Base-by-base conservation (phyloP, 2,329 filamentous ascomycete species). In the Nemania sp. region DNA sequence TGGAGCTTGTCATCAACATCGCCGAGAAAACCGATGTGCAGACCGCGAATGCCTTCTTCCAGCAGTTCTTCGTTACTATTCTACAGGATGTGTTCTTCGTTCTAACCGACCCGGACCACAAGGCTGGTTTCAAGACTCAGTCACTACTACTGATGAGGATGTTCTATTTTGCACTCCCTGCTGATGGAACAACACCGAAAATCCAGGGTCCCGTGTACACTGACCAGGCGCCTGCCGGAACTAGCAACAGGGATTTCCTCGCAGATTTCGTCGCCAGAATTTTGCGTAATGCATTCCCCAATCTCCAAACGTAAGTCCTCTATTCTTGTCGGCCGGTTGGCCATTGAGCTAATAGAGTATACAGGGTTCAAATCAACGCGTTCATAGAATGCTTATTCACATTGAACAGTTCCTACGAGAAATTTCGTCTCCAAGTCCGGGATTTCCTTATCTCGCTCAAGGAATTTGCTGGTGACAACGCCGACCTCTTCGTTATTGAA, bases 21-120 rank as follows among this genome's bases (percentile, higher is more conserved):
- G 93, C 95, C 8, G 95, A 98, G 75, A 92, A 95, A 78, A 91
- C 94, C 0, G 94, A 98, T 79, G 83, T 88, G 22, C 86, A 91
- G 77, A 98, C 94, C 0, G 93, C 94, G 71, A 97, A 94, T 74
- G 90, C 93, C 49, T 99, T 99, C 86, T 99, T 99, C 90, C 94
- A 97, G 80, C 94, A 94, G 79, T 99, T 98, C 84, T 99, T 96
- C 81, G 90, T 97, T 62, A 90, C 93, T 1, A 98, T 99, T 73
- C 85, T 99, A 58, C 96, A 99, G 81, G 96, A 99, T 76, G 94
- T 99, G 15, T 97, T 99, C 86, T 99, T 98, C 77, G 96, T 99
- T 49, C 88, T 99, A 59, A 98, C 96, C 0, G 96, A 99, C 78
- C 95, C 92, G 68, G 96, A 99, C 76, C 96, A 99, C 87, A 99